Conservation (phyloP, 805 yeast species). For the Kodamaea kaohsiungensis region DNA sequence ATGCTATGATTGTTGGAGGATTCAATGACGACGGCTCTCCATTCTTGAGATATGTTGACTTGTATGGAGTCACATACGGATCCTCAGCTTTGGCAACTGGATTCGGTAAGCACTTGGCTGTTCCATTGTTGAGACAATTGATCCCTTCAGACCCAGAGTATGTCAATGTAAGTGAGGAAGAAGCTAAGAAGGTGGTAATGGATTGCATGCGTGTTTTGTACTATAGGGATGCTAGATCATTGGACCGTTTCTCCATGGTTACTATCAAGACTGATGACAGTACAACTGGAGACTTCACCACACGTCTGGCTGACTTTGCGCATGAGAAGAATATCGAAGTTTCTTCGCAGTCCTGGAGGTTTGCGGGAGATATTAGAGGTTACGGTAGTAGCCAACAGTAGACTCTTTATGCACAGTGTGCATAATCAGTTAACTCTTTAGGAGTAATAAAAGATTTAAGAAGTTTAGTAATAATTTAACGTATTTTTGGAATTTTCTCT, state of each 20-base stretch:
- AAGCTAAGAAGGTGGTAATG: slow-evolving; percentile 74
- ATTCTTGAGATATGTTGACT: slow-evolving; percentile 81
- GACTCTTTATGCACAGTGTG: background rate
- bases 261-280: slow-evolving; percentile 54
- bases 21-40: slow-evolving; percentile 64
- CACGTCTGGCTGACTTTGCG: slow-evolving; percentile 42
- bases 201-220: slow-evolving; percentile 92
- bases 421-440: background rate
- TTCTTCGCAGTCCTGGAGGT: slow-evolving; percentile 82
- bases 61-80: slow-evolving; percentile 87
- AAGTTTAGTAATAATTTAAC: background rate
- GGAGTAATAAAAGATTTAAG: background rate
- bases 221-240: slow-evolving; percentile 94
- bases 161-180: slow-evolving; percentile 63
- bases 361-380: slow-evolving; percentile 86
- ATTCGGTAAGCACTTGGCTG: slow-evolving; percentile 91
- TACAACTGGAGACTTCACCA: slow-evolving; percentile 20
- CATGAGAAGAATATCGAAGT: slow-evolving; percentile 68
- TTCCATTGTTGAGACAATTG: slow-evolving; percentile 84
- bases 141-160: slow-evolving; percentile 80
- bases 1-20: slow-evolving; percentile 90
- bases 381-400: slow-evolving; percentile 71
- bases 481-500: too few species aligned
- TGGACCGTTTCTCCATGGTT: slow-evolving; percentile 81
- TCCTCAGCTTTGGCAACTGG: slow-evolving; percentile 94